phyloP scores from a whole-genome alignment of 2,329 filamentous ascomycete genomes.

The Trichophyton simii region DNA sequence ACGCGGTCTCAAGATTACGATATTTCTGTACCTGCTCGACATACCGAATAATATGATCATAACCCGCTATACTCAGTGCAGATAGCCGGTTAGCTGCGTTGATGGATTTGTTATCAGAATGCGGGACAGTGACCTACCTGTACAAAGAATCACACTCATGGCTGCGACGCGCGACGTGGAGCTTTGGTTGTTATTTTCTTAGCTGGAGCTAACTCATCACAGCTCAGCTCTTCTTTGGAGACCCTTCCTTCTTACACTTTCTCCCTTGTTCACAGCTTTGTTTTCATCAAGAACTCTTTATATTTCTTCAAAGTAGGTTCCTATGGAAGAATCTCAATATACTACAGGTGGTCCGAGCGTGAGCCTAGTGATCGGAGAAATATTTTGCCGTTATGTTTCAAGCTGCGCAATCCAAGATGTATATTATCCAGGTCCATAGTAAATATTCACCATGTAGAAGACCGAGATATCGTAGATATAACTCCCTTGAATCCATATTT shows the following conservation, averaged over 20 bases:
- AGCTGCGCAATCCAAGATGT: too few species aligned
- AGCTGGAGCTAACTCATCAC: not conserved
- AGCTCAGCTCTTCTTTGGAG: not conserved
- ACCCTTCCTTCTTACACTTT: not conserved
- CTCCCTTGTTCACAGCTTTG: not conserved
- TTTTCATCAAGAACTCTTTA: too few species aligned
- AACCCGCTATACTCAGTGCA: constrained; percentile 42
- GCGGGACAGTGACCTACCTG: constrained; percentile 39
- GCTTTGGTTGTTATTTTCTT: not conserved
- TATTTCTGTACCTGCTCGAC: constrained; percentile 12
- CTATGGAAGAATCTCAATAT: too few species aligned
- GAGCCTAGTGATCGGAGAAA: too few species aligned
- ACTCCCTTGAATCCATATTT: too few species aligned
- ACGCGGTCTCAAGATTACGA: too few species aligned
- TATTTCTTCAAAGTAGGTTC: too few species aligned
- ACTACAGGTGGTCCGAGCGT: too few species aligned
- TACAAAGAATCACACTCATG: constrained; percentile 58
- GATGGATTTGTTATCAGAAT: not conserved
- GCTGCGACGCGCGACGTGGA: constrained; percentile 7
- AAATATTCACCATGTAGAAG: too few species aligned
- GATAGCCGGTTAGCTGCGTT: not conserved
- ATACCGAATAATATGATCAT: constrained; percentile 64
- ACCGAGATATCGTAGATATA: too few species aligned
- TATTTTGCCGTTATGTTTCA: too few species aligned
- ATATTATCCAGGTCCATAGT: too few species aligned